Percentiles rank a stretch among this genome's conserved stretches.
Conservation (phyloP, 257 asterid species). For the Dorcoceras hygrometricum region DNA sequence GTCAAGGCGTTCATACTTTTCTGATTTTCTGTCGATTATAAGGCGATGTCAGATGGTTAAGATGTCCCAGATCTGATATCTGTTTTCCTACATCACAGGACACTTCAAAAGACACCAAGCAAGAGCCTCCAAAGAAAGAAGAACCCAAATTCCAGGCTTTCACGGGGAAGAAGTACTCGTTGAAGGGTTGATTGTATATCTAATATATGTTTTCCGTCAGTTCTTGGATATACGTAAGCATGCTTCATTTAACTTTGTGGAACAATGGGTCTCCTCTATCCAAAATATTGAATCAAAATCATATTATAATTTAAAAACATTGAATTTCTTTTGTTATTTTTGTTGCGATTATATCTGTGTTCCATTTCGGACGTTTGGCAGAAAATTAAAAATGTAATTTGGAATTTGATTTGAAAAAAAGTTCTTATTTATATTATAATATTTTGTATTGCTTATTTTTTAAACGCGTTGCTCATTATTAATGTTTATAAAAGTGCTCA, state of each 20-base stretch:
- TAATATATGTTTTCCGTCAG: constrained; percentile 17
- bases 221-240: constrained; percentile 20
- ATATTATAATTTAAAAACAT: constrained; percentile 2
- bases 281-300: constrained; percentile 3
- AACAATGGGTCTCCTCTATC: constrained; percentile 27
- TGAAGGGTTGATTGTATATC: constrained; percentile 53
- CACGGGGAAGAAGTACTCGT: constrained; percentile 67
- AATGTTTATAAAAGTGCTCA: too few relatives aligned
- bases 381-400: too few relatives aligned
- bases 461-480: too few relatives aligned
- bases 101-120: constrained; percentile 54
- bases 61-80: constrained; percentile 1
- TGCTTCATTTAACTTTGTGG: constrained; percentile 20
- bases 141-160: constrained; percentile 71
- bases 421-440: too few relatives aligned
- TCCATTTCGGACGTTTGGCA: too few relatives aligned
- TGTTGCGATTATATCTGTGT: too few relatives aligned
- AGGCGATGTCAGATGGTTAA: background rate
- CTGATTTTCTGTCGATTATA: background rate
- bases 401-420: too few relatives aligned
- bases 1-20: background rate
- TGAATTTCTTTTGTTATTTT: constrained; percentile 2
- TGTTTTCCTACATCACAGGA: constrained; percentile 38
- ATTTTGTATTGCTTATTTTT: too few relatives aligned
- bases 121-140: constrained; percentile 72